phyloP scores from a whole-genome alignment of 192 early-diverging fungal species.

The Backusella macrospora region DNA sequence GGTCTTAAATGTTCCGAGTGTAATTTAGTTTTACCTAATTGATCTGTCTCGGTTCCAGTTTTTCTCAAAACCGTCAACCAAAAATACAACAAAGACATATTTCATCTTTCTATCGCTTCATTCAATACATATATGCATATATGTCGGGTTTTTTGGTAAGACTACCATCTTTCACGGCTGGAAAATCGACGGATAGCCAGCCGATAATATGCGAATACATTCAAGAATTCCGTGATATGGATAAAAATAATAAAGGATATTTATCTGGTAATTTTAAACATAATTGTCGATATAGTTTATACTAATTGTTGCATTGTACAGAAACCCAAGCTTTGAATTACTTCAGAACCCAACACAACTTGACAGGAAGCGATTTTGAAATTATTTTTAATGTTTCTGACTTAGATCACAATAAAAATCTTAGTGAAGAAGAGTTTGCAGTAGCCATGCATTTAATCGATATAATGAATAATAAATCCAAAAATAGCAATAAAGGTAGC shows the following conservation, averaged over 20 bases:
- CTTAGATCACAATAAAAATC: neutral
- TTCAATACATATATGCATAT: neutral
- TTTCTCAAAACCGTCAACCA: neutral
- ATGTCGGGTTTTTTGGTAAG: neutral
- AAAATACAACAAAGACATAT: neutral
- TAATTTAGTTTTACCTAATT: neutral
- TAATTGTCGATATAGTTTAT: neutral
- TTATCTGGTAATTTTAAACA: neutral
- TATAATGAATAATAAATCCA: neutral
- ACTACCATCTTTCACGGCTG: neutral
- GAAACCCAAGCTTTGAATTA: neutral
- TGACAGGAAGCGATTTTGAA: constrained; percentile 3
- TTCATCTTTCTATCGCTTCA: neutral
- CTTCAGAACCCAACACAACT: neutral
- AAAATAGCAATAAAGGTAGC: neutral
- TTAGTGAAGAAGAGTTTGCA: neutral
- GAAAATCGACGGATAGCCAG: neutral
- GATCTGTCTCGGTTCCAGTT: constrained; percentile 9
- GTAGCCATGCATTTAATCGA: neutral
- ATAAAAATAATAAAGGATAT: neutral
- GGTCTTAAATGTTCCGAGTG: neutral
- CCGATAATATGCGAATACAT: neutral
- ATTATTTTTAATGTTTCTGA: neutral
- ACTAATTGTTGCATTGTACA: neutral
- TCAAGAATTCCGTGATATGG: neutral